phyloP scores from a whole-genome alignment of 257 asterid genomes.

The Vinca minor region DNA sequence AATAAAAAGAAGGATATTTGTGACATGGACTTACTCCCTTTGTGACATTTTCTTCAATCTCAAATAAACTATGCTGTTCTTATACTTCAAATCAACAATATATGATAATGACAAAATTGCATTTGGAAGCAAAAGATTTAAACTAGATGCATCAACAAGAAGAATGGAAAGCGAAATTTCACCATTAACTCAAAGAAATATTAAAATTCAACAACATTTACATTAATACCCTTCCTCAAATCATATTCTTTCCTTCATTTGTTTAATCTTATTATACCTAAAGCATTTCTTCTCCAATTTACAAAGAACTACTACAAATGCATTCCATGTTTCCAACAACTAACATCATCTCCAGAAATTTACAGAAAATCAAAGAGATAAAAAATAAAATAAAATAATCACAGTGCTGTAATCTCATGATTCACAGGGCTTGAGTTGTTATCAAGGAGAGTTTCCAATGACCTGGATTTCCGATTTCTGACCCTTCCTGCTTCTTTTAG shows the following conservation, averaged over 20 bases:
- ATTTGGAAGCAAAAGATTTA: neutral
- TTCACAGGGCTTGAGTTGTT: constrained; percentile 26
- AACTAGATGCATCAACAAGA: constrained; percentile 20
- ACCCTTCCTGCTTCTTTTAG: constrained; percentile 66
- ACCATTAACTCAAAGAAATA: constrained; percentile 30
- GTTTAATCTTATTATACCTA: constrained; percentile 8
- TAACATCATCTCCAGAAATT: neutral
- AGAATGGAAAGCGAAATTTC: constrained; percentile 39
- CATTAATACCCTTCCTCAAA: no score
- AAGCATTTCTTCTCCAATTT: constrained; percentile 4
- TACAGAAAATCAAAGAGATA: constrained; percentile 10
- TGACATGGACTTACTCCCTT: neutral
- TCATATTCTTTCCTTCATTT: no score
- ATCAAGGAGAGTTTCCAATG: constrained; percentile 59
- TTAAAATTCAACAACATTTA: no score
- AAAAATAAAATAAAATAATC: constrained; percentile 9
- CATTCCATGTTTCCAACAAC: constrained; percentile 10
- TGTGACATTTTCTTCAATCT: neutral
- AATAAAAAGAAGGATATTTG: no score
- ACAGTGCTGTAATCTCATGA: constrained; percentile 34
- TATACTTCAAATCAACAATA: neutral
- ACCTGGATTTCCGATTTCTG: constrained; percentile 51
- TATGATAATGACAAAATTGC: no score
- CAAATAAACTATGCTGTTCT: constrained; percentile 1
- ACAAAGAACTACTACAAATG: constrained; percentile 1